Evolutionary conservation across 2,329 filamentous ascomycete genomes (phyloP).

Genomic region (Lachnellula arida): DNA sequence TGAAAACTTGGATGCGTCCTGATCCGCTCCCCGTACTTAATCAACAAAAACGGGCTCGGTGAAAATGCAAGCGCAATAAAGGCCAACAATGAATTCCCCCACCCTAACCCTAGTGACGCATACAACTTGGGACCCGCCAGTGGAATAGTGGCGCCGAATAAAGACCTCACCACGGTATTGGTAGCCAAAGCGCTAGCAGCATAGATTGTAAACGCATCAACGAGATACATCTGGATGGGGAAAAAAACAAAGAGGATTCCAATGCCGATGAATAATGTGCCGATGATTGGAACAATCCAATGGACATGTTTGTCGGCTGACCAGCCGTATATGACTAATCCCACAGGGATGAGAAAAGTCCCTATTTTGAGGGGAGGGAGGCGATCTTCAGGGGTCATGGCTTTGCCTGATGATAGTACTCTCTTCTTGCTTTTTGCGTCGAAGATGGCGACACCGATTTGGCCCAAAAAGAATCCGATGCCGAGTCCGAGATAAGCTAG

Average conservation of each 20-base stretch:
- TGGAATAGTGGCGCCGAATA: slow-evolving; percentile 31
- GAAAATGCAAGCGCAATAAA: background rate
- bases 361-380: slow-evolving; percentile 38
- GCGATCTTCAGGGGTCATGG: slow-evolving; percentile 33
- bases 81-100: slow-evolving; percentile 23
- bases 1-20: too few species aligned
- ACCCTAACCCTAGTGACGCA: slow-evolving; percentile 28
- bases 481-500: slow-evolving; percentile 44
- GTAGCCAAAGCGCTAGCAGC: slow-evolving; percentile 33
- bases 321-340: slow-evolving; percentile 47
- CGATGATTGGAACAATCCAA: slow-evolving; percentile 41
- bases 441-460: background rate
- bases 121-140: slow-evolving; percentile 28
- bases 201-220: slow-evolving; percentile 32
- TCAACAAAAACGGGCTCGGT: too few species aligned
- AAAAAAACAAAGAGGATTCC: slow-evolving; percentile 34
- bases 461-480: slow-evolving; percentile 36
- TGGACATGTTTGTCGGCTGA: slow-evolving; percentile 36
- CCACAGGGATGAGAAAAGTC: slow-evolving; percentile 37
- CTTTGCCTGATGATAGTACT: slow-evolving; percentile 30
- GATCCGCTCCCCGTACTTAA: too few species aligned
- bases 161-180: slow-evolving; percentile 31
- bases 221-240: slow-evolving; percentile 33
- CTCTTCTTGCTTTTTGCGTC: too few species aligned
- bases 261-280: slow-evolving; percentile 37